Conservation (phyloP, 192 early-diverging fungal genomes). For the Umbelopsis ramanniana region DNA sequence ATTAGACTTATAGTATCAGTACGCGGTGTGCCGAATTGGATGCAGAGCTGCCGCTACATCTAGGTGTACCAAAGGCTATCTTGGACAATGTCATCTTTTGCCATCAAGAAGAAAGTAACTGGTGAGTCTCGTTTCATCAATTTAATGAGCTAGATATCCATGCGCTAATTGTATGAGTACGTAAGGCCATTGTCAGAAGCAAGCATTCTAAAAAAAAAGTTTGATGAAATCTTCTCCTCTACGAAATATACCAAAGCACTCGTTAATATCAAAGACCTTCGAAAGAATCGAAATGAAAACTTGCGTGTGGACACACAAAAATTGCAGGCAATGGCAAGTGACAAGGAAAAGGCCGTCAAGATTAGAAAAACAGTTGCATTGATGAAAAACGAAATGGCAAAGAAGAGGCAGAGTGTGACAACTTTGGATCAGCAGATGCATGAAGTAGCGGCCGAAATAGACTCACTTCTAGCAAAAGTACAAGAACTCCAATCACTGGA, state of each 20-base stretch:
- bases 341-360: conserved; percentile 75
- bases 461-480: conserved; percentile 12
- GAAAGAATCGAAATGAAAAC: conserved; percentile 70
- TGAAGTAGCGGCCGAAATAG: conserved; percentile 6
- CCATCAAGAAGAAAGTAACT: conserved; percentile 97
- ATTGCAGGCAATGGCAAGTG: conserved; percentile 67
- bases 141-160: no score
- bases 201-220: conserved; percentile 86
- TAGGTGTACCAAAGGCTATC: conserved; percentile 91
- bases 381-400: conserved; percentile 1
- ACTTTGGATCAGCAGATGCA: conserved; percentile 20
- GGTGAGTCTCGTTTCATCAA: conserved; percentile 43
- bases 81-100: conserved; percentile 99
- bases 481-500: conserved; percentile 19
- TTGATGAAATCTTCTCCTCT: conserved; percentile 97
- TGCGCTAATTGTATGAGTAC: no score
- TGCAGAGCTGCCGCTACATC: conserved; percentile 75
- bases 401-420: conserved; percentile 7
- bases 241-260: conserved; percentile 92
- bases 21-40: conserved; percentile 87
- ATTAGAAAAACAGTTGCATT: conserved; percentile 42
- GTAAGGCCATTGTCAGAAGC: conserved; percentile 90
- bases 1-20: conserved; percentile 65
- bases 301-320: conserved; percentile 65
- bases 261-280: conserved; percentile 75